Evolutionary conservation across 306 rosid genomes (phyloP).

Genomic region (Castanospermum australe): DNA sequence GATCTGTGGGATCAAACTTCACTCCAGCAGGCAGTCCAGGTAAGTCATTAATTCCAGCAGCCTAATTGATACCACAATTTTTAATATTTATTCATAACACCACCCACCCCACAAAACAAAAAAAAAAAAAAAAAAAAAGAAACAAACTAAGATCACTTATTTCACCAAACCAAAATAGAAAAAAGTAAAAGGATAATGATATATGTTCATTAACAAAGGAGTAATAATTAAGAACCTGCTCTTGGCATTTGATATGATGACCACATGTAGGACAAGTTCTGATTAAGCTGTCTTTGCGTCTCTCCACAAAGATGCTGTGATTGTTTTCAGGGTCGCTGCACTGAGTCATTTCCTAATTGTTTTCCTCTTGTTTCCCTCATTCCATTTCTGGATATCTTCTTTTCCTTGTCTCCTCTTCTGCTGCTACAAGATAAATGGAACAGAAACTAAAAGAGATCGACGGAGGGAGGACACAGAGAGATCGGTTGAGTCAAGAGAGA

Average conservation of each 20-base stretch:
- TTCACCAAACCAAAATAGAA: background rate
- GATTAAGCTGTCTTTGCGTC: slow-evolving; percentile 40
- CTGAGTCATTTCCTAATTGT: slow-evolving; percentile 52
- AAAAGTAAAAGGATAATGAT: background rate
- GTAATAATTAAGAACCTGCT: slow-evolving; percentile 45
- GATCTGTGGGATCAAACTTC: slow-evolving; percentile 85
- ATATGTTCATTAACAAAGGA: background rate
- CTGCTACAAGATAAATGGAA: slow-evolving; percentile 11
- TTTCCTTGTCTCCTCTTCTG: slow-evolving; percentile 34
- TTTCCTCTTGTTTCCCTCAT: slow-evolving; percentile 37
- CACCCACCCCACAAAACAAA: too few relatives aligned
- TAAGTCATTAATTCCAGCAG: slow-evolving; percentile 57
- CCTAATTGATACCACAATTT: slow-evolving; percentile 12
- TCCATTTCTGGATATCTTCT: slow-evolving; percentile 32
- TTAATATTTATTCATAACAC: background rate
- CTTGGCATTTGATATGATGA: slow-evolving; percentile 64
- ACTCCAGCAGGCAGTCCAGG: slow-evolving; percentile 82
- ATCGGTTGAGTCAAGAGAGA: slow-evolving; percentile 17
- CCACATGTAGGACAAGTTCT: slow-evolving; percentile 77
- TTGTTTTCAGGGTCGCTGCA: slow-evolving; percentile 41
- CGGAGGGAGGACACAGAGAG: background rate
- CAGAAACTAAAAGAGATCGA: slow-evolving; percentile 13
- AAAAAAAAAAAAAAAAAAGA: too few relatives aligned
- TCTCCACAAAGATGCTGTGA: slow-evolving; percentile 37
- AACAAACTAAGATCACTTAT: background rate